A percentile compares a stretch with the other conserved stretches of the same genome.
Evolutionary conservation across 306 rosid genomes (phyloP).

Genomic region (Malus orientalis): DNA sequence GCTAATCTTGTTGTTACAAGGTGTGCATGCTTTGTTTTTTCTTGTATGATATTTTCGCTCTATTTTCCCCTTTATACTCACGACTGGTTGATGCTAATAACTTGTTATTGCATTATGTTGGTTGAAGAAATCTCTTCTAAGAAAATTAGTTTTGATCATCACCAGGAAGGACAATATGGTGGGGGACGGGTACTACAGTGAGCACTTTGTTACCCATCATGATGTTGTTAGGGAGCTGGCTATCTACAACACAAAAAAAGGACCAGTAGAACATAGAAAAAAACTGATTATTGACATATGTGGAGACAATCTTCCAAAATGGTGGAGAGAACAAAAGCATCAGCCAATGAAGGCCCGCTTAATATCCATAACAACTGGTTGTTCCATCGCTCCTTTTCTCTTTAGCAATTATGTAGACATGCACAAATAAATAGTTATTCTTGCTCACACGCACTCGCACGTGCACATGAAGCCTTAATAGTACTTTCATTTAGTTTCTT

Average conservation of each 20-base stretch:
- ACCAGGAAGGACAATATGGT: constrained; percentile 27
- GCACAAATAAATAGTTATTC: too few relatives aligned
- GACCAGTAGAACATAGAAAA: not conserved
- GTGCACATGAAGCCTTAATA: not conserved
- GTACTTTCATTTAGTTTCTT: constrained; percentile 25
- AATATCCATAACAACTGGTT: constrained; percentile 42
- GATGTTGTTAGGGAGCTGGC: not conserved
- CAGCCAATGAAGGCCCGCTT: not conserved
- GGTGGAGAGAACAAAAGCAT: constrained; percentile 37
- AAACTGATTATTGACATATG: not conserved
- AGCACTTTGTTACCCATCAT: not conserved
- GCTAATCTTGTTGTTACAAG: constrained; percentile 17
- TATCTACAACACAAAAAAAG: not conserved
- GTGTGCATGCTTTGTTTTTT: not conserved
- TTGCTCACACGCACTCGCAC: too few relatives aligned
- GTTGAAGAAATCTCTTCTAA: not conserved
- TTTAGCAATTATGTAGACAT: too few relatives aligned
- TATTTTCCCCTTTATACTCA: constrained; percentile 12
- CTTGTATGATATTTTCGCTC: constrained; percentile 16
- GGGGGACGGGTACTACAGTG: not conserved
- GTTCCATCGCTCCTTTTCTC: constrained; percentile 3
- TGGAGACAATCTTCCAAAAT: constrained; percentile 36
- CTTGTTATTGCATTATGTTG: not conserved
- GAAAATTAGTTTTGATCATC: not conserved
- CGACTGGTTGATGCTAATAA: not conserved